A percentile compares a stretch with the other conserved stretches of the same genome.
These are phyloP conservation scores for Perilla frutescens DNA, from an alignment of 257 asterid species.

Conservation along the genomic window DNA sequence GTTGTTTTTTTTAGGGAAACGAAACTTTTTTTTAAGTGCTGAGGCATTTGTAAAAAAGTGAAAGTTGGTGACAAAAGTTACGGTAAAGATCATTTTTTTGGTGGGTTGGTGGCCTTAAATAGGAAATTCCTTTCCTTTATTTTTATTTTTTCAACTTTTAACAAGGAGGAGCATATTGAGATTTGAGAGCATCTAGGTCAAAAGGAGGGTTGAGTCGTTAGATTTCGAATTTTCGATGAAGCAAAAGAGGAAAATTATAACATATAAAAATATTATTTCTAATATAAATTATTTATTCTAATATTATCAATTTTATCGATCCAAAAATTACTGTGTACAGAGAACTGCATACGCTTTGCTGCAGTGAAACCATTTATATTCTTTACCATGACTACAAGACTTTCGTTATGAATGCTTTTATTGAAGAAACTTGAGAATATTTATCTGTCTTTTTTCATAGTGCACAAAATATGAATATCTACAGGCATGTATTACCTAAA, in stretches of 20 bases:
- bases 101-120: slow-evolving; percentile 35
- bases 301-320: too few relatives aligned
- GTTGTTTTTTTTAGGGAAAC: too few relatives aligned
- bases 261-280: neutral
- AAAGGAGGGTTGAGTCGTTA: slow-evolving; percentile 27
- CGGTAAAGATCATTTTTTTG: slow-evolving; percentile 31
- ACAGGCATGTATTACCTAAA: neutral
- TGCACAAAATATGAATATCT: too few relatives aligned
- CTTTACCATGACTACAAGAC: neutral
- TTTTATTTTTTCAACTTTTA: neutral
- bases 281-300: neutral
- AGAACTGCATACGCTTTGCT: too few relatives aligned
- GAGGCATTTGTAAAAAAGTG: slow-evolving; percentile 25
- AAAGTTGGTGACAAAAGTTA: slow-evolving; percentile 36
- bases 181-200: slow-evolving; percentile 38
- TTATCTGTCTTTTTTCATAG: neutral
- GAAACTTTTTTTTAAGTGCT: neutral
- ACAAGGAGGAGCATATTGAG: slow-evolving; percentile 11
- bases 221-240: neutral
- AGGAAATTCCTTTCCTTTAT: slow-evolving; percentile 16
- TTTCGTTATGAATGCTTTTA: neutral
- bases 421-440: neutral
- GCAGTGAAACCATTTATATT: too few relatives aligned
- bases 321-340: too few relatives aligned
- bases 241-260: neutral